These are phyloP conservation scores for Kalmusia sp. DNA, from an alignment of 2,329 filamentous ascomycete species.

Conservation along the genomic window DNA sequence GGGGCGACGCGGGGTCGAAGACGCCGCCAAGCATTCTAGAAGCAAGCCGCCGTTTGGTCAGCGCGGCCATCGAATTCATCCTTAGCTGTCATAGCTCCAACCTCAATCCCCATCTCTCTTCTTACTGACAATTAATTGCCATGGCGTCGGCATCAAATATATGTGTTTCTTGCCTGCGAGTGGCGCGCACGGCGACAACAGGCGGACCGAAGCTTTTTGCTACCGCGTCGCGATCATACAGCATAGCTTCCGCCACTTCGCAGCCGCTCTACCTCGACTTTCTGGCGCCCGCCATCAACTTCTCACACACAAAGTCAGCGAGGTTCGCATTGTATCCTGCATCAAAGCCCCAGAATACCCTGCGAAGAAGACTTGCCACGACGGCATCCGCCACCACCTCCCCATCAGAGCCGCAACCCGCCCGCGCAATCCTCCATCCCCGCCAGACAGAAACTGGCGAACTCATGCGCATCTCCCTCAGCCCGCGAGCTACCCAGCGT, in stretches of 20 bases:
- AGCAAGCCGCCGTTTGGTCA: slow-evolving; percentile 16
- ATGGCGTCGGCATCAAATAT: slow-evolving; percentile 38
- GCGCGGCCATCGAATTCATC: background rate
- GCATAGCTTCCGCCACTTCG: slow-evolving; percentile 28
- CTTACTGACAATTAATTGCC: background rate
- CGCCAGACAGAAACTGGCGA: slow-evolving; percentile 82
- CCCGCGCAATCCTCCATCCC: slow-evolving; percentile 67
- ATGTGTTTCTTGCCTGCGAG: slow-evolving; percentile 41
- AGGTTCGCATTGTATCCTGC: background rate
- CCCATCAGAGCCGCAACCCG: slow-evolving; percentile 31
- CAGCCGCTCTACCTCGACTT: slow-evolving; percentile 39
- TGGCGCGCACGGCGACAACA: slow-evolving; percentile 16
- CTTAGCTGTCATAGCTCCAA: slow-evolving; percentile 21
- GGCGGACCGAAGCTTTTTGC: slow-evolving; percentile 8
- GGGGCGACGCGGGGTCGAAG: slow-evolving; percentile 1
- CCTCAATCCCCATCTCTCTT: background rate
- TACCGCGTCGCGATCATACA: slow-evolving; percentile 26
- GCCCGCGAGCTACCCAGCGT: slow-evolving; percentile 73
- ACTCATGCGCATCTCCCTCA: slow-evolving; percentile 84
- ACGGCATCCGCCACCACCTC: slow-evolving; percentile 15
- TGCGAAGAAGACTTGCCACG: slow-evolving; percentile 44
- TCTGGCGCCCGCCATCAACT: slow-evolving; percentile 26
- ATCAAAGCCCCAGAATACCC: slow-evolving; percentile 38
- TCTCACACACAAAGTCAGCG: background rate
- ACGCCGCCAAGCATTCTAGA: background rate